phyloP scores from a whole-genome alignment of 148 eudicot genomes.

The Amaranthus cruentus region DNA sequence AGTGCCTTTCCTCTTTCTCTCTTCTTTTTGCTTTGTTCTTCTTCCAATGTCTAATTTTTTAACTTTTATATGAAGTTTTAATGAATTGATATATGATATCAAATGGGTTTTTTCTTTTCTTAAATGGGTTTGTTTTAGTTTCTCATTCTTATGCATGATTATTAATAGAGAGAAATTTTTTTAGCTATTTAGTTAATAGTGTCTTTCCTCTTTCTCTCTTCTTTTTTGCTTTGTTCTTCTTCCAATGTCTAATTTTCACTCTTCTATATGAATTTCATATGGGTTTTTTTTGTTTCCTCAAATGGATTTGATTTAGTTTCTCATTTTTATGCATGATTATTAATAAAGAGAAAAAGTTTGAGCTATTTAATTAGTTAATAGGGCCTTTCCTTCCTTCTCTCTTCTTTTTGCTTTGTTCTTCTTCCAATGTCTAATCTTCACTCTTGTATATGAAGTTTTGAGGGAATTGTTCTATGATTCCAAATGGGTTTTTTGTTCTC shows the following conservation, averaged over 20 bases:
- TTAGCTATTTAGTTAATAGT: background rate
- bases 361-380: background rate
- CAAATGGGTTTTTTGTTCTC: slow-evolving; percentile 18
- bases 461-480: background rate
- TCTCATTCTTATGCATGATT: slow-evolving; percentile 7
- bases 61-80: background rate
- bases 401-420: background rate
- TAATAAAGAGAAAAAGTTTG: background rate
- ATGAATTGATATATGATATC: background rate
- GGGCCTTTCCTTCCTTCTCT: background rate
- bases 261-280: background rate
- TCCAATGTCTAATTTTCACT: background rate
- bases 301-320: slow-evolving; percentile 21
- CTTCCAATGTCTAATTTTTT: background rate
- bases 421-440: background rate
- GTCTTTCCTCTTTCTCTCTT: background rate
- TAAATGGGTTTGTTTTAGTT: slow-evolving; percentile 23
- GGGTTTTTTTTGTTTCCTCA: slow-evolving; percentile 20
- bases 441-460: background rate
- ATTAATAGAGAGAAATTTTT: background rate
- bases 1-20: background rate
- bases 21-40: background rate
- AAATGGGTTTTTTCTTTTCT: slow-evolving; percentile 18
- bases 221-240: background rate
- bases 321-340: slow-evolving; percentile 8